These are phyloP conservation scores for Bombardia bombarda DNA, from an alignment of 495 filamentous ascomycete genomes.

Conservation along the genomic window DNA sequence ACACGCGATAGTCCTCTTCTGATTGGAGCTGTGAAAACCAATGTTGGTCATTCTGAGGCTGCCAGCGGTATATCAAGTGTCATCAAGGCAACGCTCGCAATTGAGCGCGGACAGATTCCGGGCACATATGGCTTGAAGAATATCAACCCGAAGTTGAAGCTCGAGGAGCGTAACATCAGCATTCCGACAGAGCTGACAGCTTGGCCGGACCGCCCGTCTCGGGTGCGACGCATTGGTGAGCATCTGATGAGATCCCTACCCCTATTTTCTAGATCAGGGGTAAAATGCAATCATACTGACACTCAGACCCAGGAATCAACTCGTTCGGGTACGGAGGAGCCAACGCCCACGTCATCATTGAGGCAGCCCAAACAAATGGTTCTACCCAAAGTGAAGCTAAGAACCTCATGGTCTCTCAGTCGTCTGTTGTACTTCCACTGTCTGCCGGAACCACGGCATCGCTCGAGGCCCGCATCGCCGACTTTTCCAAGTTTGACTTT, in stretches of 20 bases:
- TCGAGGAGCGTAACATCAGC: background rate
- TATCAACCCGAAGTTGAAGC: conserved; percentile 33
- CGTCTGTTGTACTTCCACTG: background rate
- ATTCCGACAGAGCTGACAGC: background rate
- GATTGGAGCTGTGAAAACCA: conserved; percentile 37
- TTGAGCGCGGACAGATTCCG: conserved; percentile 31
- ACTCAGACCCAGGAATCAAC: too few relatives aligned
- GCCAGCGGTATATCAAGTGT: conserved; percentile 28
- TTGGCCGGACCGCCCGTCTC: background rate
- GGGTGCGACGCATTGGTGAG: conserved; percentile 39
- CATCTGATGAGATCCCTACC: too few relatives aligned
- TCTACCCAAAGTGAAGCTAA: too few relatives aligned
- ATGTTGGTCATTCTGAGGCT: conserved; percentile 36
- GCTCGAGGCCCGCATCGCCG: background rate
- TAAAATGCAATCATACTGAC: too few relatives aligned
- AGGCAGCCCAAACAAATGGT: conserved; percentile 14
- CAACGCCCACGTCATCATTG: conserved; percentile 47
- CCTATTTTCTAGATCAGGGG: too few relatives aligned
- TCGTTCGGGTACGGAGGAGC: conserved; percentile 49
- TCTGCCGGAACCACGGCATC: background rate
- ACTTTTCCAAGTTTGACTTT: conserved; percentile 12
- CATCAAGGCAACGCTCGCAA: conserved; percentile 26
- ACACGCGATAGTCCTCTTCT: too few relatives aligned
- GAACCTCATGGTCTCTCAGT: background rate
- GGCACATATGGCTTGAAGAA: conserved; percentile 23